Conservation (phyloP, 768 basidiomycete species). For the Mycena vitilis region DNA sequence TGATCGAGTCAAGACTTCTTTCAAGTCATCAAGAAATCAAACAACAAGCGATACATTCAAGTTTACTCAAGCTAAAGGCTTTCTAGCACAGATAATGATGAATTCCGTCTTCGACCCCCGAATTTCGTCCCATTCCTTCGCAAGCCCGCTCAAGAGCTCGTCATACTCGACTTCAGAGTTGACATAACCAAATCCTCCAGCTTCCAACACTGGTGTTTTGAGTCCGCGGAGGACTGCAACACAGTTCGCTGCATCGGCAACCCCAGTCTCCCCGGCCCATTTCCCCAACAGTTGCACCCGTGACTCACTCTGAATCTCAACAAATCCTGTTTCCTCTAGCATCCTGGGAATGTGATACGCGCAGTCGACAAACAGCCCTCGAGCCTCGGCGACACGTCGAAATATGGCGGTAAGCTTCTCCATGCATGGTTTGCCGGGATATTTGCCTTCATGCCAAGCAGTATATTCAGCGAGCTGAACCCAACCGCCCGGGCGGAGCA, state of each 20-base stretch:
- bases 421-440: conserved; percentile 23
- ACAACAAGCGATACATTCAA: no score
- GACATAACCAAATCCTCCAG: not conserved
- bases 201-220: conserved; percentile 5
- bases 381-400: conserved; percentile 6
- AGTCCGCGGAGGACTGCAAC: conserved; percentile 17
- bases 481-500: conserved; percentile 33
- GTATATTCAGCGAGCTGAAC: conserved; percentile 29
- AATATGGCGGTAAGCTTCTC: conserved; percentile 13
- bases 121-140: not conserved
- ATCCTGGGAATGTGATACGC: conserved; percentile 26
- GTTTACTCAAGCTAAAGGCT: not conserved
- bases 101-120: not conserved
- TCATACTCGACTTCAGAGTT: not conserved
- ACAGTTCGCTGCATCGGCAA: conserved; percentile 1
- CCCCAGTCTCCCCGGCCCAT: conserved; percentile 27
- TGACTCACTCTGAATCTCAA: conserved; percentile 27
- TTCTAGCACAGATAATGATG: not conserved
- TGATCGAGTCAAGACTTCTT: no score
- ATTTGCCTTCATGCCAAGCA: conserved; percentile 10
- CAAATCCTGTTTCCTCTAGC: conserved; percentile 32
- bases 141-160: not conserved
- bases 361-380: conserved; percentile 22
- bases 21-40: no score
- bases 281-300: conserved; percentile 17